Evolutionary conservation across 352 stramenopile genomes (phyloP).

Genomic region (Halophytophthora polymorphica): DNA sequence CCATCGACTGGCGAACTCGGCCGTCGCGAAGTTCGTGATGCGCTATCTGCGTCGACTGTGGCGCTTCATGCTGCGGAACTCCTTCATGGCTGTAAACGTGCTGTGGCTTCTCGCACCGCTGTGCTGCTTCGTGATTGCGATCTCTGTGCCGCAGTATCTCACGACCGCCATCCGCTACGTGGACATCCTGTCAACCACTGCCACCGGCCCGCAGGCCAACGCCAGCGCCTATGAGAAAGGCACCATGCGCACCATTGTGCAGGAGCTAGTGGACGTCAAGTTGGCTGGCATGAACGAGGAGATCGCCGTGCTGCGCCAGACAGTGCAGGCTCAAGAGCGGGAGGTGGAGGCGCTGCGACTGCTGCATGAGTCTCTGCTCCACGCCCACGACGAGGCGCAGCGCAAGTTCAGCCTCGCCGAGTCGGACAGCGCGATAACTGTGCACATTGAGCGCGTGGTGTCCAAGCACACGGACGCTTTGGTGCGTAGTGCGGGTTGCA

Average conservation of each 20-base stretch:
- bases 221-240: conserved; percentile 41
- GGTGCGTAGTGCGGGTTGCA: conserved; percentile 27
- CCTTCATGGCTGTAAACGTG: conserved; percentile 73
- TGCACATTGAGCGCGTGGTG: conserved; percentile 70
- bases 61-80: conserved; percentile 56
- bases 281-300: conserved; percentile 55
- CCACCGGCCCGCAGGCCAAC: conserved; percentile 14
- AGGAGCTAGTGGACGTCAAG: conserved; percentile 72
- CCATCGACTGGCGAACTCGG: conserved; percentile 14
- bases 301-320: conserved; percentile 44
- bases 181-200: conserved; percentile 51
- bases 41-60: conserved; percentile 36
- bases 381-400: conserved; percentile 52
- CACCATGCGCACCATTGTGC: conserved; percentile 56
- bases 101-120: conserved; percentile 70
- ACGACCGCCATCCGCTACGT: conserved; percentile 68
- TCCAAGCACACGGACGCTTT: conserved; percentile 60
- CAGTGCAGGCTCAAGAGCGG: conserved; percentile 48
- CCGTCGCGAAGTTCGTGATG: conserved; percentile 22
- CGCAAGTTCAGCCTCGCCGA: conserved; percentile 61
- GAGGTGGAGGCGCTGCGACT: conserved; percentile 57
- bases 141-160: conserved; percentile 69
- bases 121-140: conserved; percentile 66
- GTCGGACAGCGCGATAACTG: conserved; percentile 46
- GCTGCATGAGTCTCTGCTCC: conserved; percentile 53